A percentile compares a stretch with the other conserved stretches of the same genome.
Conservation (phyloP, 768 basidiomycete genomes). For the Omphalotus guepiniiformis region DNA sequence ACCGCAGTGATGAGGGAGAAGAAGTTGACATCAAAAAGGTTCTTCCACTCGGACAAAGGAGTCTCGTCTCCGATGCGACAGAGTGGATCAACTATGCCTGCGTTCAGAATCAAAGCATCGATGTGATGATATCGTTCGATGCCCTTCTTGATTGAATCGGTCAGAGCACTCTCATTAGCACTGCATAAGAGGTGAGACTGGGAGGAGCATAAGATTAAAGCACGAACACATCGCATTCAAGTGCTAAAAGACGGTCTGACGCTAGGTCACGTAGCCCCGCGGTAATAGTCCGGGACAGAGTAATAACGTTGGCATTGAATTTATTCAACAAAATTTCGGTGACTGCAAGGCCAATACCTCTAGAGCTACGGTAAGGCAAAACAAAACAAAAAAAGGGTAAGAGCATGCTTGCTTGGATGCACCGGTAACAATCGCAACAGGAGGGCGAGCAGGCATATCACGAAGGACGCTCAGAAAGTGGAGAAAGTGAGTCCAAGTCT, state of each 20-base stretch:
- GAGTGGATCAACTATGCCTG: conserved; percentile 72
- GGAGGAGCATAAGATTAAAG: conserved; percentile 9
- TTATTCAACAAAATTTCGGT: conserved; percentile 59
- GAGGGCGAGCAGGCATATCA: conserved; percentile 19
- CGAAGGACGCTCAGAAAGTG: neutral
- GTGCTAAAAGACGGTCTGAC: conserved; percentile 43
- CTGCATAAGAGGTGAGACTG: conserved; percentile 31
- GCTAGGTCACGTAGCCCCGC: conserved; percentile 57
- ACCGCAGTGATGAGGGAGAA: conserved; percentile 75
- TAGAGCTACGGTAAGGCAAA: conserved; percentile 16
- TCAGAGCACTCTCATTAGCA: conserved; percentile 50
- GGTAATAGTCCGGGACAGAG: conserved; percentile 67
- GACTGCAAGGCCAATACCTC: conserved; percentile 77
- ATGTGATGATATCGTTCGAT: conserved; percentile 54
- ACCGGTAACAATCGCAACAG: conserved; percentile 78
- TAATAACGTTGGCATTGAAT: conserved; percentile 66
- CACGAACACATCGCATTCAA: conserved; percentile 77
- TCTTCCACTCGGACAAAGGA: conserved; percentile 58
- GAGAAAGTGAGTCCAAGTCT: no score
- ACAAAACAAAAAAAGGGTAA: neutral
- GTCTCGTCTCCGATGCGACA: conserved; percentile 50
- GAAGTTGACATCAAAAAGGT: conserved; percentile 82
- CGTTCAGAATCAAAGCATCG: conserved; percentile 82
- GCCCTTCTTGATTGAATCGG: conserved; percentile 52
- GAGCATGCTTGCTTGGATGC: conserved; percentile 66